Percentiles rank a stretch among this genome's conserved stretches.
phyloP scores from a whole-genome alignment of 75 land plant genomes.

The Pinus albicaulis region DNA sequence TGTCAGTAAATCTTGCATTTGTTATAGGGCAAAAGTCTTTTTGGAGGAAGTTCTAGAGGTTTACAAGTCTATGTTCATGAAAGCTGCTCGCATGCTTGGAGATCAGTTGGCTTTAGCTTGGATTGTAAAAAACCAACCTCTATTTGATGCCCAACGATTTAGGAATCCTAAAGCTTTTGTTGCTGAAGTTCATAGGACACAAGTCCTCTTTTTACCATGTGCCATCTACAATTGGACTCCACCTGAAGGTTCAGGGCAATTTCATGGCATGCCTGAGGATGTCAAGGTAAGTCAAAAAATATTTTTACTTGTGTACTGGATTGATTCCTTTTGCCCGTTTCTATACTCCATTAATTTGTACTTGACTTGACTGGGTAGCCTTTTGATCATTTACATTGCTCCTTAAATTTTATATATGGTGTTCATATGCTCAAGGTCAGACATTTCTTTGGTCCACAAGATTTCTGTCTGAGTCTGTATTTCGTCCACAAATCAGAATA shows the following conservation, averaged over 20 bases:
- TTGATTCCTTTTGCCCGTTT: too few species aligned
- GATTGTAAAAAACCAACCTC: slow-evolving; percentile 54
- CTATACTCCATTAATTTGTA: too few species aligned
- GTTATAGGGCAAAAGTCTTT: slow-evolving; percentile 66
- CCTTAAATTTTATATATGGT: too few species aligned
- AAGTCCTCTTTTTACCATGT: slow-evolving; percentile 80
- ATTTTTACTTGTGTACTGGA: too few species aligned
- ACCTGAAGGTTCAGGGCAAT: slow-evolving; percentile 97
- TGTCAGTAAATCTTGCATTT: neutral
- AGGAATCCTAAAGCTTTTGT: slow-evolving; percentile 41
- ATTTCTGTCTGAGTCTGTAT: too few species aligned
- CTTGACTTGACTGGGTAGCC: too few species aligned
- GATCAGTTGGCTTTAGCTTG: slow-evolving; percentile 88
- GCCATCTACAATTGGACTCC: slow-evolving; percentile 95
- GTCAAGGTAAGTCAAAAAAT: slow-evolving; percentile 54
- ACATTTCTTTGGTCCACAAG: too few species aligned
- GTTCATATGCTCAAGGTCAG: too few species aligned
- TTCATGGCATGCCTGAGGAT: slow-evolving; percentile 97
- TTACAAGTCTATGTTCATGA: slow-evolving; percentile 57
- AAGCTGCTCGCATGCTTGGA: slow-evolving; percentile 88
- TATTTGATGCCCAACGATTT: slow-evolving; percentile 40
- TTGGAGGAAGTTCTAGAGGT: slow-evolving; percentile 67
- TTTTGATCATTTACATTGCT: too few species aligned
- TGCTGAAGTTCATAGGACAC: slow-evolving; percentile 34
- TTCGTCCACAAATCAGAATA: too few species aligned